Percentiles rank a stretch among this genome's conserved stretches.
phyloP scores from a whole-genome alignment of 169 alveolate genomes.

The Eimeria maxima region DNA sequence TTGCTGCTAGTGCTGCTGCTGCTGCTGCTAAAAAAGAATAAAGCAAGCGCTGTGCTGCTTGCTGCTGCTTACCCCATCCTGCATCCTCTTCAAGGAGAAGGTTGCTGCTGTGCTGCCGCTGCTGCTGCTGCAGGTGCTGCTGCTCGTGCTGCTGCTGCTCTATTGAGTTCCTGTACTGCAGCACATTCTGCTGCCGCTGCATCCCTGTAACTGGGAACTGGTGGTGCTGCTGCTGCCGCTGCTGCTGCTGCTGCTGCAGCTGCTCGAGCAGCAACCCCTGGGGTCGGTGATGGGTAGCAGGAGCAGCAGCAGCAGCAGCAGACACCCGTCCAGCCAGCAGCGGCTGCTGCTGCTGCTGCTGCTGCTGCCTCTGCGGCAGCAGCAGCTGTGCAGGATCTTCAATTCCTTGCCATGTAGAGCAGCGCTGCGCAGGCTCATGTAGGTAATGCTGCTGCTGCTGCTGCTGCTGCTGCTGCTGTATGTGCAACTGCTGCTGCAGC shows the following conservation, averaged over 20 bases:
- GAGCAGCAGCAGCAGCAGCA: too few species aligned
- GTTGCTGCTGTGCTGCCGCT: neutral
- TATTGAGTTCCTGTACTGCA: neutral
- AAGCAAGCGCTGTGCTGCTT: neutral
- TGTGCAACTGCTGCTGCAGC: conserved; percentile 51
- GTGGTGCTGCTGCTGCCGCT: conserved; percentile 44
- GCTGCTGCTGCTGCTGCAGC: conserved; percentile 51
- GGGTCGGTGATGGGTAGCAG: too few species aligned
- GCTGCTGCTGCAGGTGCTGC: too few species aligned
- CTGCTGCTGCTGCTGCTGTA: conserved; percentile 36
- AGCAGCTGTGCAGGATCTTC: neutral
- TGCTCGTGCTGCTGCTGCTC: neutral
- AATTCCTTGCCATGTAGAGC: neutral
- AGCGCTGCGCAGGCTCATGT: neutral
- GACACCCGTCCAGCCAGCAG: too few species aligned
- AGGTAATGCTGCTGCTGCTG: neutral
- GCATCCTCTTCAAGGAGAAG: neutral
- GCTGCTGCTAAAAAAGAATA: neutral
- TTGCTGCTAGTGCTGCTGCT: neutral
- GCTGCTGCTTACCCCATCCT: neutral
- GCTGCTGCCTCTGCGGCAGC: neutral
- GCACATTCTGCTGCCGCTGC: neutral
- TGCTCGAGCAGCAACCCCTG: neutral
- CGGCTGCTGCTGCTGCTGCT: neutral
- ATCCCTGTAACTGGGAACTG: neutral